A percentile compares a stretch with the other conserved stretches of the same genome.
Evolutionary conservation across 73 alveolate species (phyloP).

Genomic region (Paramecium tetraurelia): DNA sequence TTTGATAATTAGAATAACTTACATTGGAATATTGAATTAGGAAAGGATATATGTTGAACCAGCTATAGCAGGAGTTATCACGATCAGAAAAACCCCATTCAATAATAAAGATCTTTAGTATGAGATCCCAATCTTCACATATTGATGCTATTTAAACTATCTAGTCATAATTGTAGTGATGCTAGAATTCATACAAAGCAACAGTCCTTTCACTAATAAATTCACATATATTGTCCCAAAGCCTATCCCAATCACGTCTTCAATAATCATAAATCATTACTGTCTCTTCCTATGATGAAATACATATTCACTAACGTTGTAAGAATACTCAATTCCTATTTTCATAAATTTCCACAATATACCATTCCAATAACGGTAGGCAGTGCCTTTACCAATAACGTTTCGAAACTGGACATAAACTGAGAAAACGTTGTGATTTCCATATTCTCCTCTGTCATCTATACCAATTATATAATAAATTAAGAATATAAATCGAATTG

Average conservation of each 20-base stretch:
- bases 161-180: neutral
- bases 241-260: constrained; percentile 32
- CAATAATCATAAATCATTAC: neutral
- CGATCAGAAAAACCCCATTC: neutral
- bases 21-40: neutral
- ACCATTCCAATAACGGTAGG: neutral
- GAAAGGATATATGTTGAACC: neutral
- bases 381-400: neutral
- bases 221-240: constrained; percentile 41
- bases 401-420: neutral
- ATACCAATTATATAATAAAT: neutral
- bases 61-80: constrained; percentile 24
- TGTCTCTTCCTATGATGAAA: neutral
- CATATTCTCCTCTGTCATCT: neutral
- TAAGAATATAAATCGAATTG: neutral
- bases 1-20: neutral
- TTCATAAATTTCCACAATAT: neutral
- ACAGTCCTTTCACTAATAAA: neutral
- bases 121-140: constrained; percentile 13
- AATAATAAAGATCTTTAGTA: constrained; percentile 17
- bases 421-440: constrained; percentile 32
- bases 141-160: neutral
- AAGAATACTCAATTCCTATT: constrained; percentile 24
- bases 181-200: neutral
- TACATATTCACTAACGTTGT: constrained; percentile 34